Percentiles rank a stretch among this genome's conserved stretches.
These are phyloP conservation scores for Sarocladium brachiariae DNA, from an alignment of 2,329 filamentous ascomycete species.

Conservation along the genomic window DNA sequence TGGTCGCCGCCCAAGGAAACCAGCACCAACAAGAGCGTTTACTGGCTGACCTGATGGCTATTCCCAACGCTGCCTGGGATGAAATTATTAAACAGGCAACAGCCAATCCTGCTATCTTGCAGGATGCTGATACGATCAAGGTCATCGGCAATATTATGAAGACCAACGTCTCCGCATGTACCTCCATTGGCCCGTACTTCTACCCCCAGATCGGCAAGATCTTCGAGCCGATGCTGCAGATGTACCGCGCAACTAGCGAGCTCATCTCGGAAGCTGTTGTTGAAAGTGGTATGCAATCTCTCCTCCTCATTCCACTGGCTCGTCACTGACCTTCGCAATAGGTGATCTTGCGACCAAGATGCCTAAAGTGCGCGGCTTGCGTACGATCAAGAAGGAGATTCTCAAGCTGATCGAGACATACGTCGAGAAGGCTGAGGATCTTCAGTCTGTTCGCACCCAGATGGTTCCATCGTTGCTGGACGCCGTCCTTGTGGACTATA, in stretches of 20 bases:
- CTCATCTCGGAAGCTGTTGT: slow-evolving; percentile 91
- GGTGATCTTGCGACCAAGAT: slow-evolving; percentile 94
- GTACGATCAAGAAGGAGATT: slow-evolving; percentile 99
- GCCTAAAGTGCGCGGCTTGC: slow-evolving; percentile 87
- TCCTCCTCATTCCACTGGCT: background rate
- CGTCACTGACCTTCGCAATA: slow-evolving; percentile 32
- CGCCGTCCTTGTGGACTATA: slow-evolving; percentile 91
- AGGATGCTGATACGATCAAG: slow-evolving; percentile 94
- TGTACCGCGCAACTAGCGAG: slow-evolving; percentile 96
- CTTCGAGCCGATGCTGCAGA: slow-evolving; percentile 97
- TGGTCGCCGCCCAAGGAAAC: slow-evolving; percentile 97
- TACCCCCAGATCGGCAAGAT: slow-evolving; percentile 97
- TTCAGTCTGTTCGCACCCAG: slow-evolving; percentile 85
- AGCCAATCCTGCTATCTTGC: slow-evolving; percentile 74
- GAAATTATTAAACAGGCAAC: slow-evolving; percentile 86
- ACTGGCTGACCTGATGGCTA: slow-evolving; percentile 84
- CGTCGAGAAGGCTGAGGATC: slow-evolving; percentile 93
- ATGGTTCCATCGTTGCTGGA: slow-evolving; percentile 96
- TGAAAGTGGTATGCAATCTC: slow-evolving; percentile 62
- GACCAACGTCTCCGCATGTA: slow-evolving; percentile 97
- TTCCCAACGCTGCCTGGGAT: slow-evolving; percentile 93
- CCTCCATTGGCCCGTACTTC: slow-evolving; percentile 93
- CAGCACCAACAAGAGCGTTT: slow-evolving; percentile 89
- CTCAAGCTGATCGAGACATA: slow-evolving; percentile 97
- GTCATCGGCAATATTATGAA: slow-evolving; percentile 99